These are phyloP conservation scores for Hortiboletus flavorubellus DNA, from an alignment of 768 basidiomycete genomes.

Conservation along the genomic window DNA sequence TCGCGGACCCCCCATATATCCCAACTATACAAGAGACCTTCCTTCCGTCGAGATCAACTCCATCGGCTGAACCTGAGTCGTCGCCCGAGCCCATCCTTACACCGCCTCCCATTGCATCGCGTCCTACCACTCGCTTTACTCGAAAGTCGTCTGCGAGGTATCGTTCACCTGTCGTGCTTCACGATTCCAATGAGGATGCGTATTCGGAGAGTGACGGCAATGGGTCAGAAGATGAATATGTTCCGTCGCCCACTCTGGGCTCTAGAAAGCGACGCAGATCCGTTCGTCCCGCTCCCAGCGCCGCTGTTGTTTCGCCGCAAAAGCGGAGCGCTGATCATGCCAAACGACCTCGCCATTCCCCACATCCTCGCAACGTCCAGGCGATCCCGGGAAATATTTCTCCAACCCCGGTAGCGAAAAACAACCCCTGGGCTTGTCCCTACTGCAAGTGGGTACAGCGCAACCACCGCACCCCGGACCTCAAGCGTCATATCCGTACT, in stretches of 20 bases:
- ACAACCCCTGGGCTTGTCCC: constrained; percentile 43
- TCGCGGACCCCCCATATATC: constrained; percentile 13
- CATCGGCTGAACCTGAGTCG: neutral
- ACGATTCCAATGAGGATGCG: constrained; percentile 27
- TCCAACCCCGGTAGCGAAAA: constrained; percentile 20
- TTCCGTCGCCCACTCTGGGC: constrained; percentile 36
- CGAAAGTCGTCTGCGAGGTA: constrained; percentile 5
- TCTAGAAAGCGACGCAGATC: constrained; percentile 34
- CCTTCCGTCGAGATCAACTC: constrained; percentile 1
- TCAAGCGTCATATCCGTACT: constrained; percentile 55
- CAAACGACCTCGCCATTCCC: constrained; percentile 33
- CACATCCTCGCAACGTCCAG: constrained; percentile 47
- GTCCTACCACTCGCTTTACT: constrained; percentile 14
- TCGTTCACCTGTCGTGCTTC: neutral
- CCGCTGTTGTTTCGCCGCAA: constrained; percentile 1
- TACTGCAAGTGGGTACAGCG: constrained; percentile 45
- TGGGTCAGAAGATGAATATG: constrained; percentile 43
- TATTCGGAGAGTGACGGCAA: constrained; percentile 39
- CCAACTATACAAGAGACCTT: constrained; percentile 8
- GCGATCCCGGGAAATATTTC: constrained; percentile 23
- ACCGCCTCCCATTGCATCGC: neutral
- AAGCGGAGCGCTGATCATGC: constrained; percentile 4
- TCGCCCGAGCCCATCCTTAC: neutral
- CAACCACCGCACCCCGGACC: constrained; percentile 54
- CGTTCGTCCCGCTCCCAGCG: neutral